Conservation (phyloP, 768 basidiomycete species). For the Tephrocybe sp. region DNA sequence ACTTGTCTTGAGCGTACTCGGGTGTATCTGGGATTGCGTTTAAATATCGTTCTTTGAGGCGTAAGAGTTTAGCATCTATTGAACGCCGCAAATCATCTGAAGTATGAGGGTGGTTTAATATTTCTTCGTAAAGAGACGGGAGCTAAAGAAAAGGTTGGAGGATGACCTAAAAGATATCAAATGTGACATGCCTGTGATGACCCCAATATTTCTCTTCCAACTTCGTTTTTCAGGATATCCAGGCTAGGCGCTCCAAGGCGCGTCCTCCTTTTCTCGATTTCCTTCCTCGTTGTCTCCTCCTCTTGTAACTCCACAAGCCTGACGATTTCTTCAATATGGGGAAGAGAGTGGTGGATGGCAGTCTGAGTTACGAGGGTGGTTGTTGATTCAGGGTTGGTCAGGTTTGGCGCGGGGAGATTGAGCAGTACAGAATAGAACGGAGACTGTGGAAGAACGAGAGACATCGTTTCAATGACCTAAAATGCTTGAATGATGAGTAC, state of each 20-base stretch:
- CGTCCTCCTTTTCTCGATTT: slow-evolving; percentile 75
- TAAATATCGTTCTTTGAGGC: slow-evolving; percentile 61
- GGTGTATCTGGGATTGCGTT: slow-evolving; percentile 48
- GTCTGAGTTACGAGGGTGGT: slow-evolving; percentile 55
- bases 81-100: slow-evolving; percentile 75
- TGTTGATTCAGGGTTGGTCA: slow-evolving; percentile 68
- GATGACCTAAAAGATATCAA: neutral
- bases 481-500: neutral
- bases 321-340: slow-evolving; percentile 70
- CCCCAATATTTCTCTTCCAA: slow-evolving; percentile 62
- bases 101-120: slow-evolving; percentile 80
- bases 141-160: slow-evolving; percentile 42
- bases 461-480: slow-evolving; percentile 67
- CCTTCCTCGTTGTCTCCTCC: slow-evolving; percentile 50
- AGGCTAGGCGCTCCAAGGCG: slow-evolving; percentile 67
- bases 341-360: slow-evolving; percentile 68
- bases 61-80: slow-evolving; percentile 74
- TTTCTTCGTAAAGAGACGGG: slow-evolving; percentile 68
- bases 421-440: slow-evolving; percentile 59
- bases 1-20: slow-evolving; percentile 39
- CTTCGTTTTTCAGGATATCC: slow-evolving; percentile 58
- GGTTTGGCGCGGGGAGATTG: slow-evolving; percentile 68
- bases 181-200: slow-evolving; percentile 50
- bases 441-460: slow-evolving; percentile 73
- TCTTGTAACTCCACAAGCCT: slow-evolving; percentile 63